Base-by-base conservation (phyloP, 257 asterid genomes). In the Nemophila menziesii region DNA sequence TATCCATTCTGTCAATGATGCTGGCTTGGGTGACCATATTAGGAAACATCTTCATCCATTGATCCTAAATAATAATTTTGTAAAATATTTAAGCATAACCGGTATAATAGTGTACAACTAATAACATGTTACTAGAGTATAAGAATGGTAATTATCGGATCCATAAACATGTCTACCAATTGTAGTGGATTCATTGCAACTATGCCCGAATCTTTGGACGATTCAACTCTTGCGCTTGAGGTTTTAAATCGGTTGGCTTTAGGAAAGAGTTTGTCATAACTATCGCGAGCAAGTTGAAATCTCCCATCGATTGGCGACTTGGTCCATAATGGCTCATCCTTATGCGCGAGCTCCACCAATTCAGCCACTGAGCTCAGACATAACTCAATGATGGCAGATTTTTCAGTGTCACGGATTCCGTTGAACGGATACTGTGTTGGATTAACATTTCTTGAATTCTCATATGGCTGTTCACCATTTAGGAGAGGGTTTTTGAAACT, bases 21-120 rank as follows among this genome's bases (percentile, higher is more conserved):
- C 53, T 64, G 9, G 80, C 85, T 52, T 65, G 57, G 3, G 60
- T 51, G 53, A 79, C 78, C 26, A 79, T 70, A 8, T 74, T 66
- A 37, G 85, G 74, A 55, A 86, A 77, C 58, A 70, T 36, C 10
- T 77, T 78, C 69, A 55, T 67, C 85, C 79, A 79, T 56, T 74
- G 77, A 44, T 61, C 47, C 94, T 82, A 60, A 38, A 64, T 48
- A 44, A 39, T 34, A 13, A 33, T 33, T 0, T 16, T 19, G 14
- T 16, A 17, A 8, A 2, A 17, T 16, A 44, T 36, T 7, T n/a
- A 19, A 21, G 6, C 1, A n/a, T 3, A 15, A 36, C 21, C 11
- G 11, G 24, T 2, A 54, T 43, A 27, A 26, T 22, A 8, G 33
- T 47, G 13, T 18, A 22, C 21, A 3, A 16, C 8, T n/a, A n/a